These are phyloP conservation scores for Fusarium sororula DNA, from an alignment of 2,329 filamentous ascomycete genomes.

Conservation along the genomic window DNA sequence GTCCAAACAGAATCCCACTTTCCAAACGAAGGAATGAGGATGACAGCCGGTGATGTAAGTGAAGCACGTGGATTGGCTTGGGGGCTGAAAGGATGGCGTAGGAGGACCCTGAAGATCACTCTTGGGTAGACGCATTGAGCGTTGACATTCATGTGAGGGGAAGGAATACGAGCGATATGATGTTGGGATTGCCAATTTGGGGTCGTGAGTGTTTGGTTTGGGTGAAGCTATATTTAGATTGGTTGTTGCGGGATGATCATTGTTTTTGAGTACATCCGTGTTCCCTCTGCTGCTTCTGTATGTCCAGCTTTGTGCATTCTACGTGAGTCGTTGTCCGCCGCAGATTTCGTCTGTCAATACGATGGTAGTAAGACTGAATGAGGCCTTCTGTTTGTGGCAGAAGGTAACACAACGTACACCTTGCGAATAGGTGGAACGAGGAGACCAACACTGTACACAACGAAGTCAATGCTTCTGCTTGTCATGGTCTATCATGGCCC, in stretches of 20 bases:
- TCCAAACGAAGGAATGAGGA: neutral
- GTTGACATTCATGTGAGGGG: neutral
- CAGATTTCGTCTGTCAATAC: neutral
- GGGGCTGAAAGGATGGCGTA: conserved; percentile 6
- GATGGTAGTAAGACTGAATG: neutral
- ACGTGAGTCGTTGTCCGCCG: neutral
- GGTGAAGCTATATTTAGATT: neutral
- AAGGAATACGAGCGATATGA: conserved; percentile 23
- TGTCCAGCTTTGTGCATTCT: neutral
- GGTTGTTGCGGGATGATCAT: neutral
- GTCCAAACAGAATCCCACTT: neutral
- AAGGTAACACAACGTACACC: neutral
- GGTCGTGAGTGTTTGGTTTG: neutral
- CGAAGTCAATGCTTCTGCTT: neutral
- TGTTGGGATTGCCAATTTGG: neutral
- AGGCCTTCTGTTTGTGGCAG: neutral
- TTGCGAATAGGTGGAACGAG: neutral
- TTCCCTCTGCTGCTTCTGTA: neutral
- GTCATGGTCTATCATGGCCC: neutral
- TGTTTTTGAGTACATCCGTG: neutral
- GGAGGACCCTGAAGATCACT: conserved; percentile 3
- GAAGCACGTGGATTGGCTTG: conserved; percentile 12
- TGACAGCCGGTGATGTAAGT: conserved; percentile 1
- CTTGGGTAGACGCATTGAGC: conserved; percentile 8
- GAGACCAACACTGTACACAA: neutral